A percentile compares a stretch with the other conserved stretches of the same genome.
Evolutionary conservation across 2,329 filamentous ascomycete species (phyloP).

Genomic region (Orbilia blumenaviensis): DNA sequence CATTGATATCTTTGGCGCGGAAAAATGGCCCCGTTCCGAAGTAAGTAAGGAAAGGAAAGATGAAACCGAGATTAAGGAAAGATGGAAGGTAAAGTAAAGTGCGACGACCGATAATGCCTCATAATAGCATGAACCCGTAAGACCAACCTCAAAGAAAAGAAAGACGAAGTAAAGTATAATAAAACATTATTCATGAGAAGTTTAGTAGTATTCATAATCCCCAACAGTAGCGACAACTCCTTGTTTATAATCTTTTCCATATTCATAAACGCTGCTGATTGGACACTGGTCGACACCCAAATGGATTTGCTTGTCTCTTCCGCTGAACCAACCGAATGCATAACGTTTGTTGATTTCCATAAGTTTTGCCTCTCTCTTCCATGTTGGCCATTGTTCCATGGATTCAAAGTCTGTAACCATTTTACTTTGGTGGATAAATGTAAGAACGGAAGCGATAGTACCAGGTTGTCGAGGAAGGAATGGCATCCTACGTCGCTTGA

Average conservation of each 20-base stretch:
- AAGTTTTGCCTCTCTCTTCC: slow-evolving; percentile 71
- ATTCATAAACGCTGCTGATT: slow-evolving; percentile 45
- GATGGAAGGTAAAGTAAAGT: background rate
- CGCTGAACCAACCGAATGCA: slow-evolving; percentile 79
- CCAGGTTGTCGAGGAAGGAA: slow-evolving; percentile 81
- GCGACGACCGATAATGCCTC: background rate
- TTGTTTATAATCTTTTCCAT: slow-evolving; percentile 52
- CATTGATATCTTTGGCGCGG: background rate
- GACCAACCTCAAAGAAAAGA: background rate
- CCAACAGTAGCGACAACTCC: slow-evolving; percentile 42
- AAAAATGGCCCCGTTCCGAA: background rate
- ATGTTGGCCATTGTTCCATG: slow-evolving; percentile 71
- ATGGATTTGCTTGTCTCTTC: slow-evolving; percentile 76
- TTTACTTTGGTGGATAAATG: slow-evolving; percentile 80
- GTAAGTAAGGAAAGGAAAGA: background rate
- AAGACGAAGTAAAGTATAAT: background rate
- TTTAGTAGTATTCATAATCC: slow-evolving; percentile 50
- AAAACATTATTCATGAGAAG: background rate
- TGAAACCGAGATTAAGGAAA: slow-evolving; percentile 10
- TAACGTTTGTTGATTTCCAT: slow-evolving; percentile 73
- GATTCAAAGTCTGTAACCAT: slow-evolving; percentile 80
- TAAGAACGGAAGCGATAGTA: slow-evolving; percentile 78
- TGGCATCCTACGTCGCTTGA: slow-evolving; percentile 71
- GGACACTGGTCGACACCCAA: slow-evolving; percentile 74
- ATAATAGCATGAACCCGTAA: background rate